Conservation (phyloP, 495 filamentous ascomycete genomes). For the Aspergillus biplanus region DNA sequence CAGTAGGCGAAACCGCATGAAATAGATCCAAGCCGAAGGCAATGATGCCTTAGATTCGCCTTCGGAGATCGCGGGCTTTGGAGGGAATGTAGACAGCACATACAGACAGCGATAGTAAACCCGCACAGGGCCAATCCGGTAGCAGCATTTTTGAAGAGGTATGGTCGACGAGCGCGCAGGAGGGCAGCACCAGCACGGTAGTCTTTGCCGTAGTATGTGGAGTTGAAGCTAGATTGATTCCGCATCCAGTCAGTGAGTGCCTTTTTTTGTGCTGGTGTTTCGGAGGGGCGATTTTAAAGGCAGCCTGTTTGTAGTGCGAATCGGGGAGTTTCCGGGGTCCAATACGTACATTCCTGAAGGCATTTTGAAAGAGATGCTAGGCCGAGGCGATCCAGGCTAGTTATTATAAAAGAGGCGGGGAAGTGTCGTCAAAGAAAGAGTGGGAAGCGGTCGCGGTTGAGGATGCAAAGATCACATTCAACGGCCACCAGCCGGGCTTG, state of each 20-base stretch:
- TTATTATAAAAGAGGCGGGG: conserved; percentile 1
- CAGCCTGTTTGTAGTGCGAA: neutral
- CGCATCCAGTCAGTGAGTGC: no score
- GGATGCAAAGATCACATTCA: neutral
- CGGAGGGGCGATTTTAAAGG: neutral
- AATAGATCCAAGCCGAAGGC: neutral
- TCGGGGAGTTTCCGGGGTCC: neutral
- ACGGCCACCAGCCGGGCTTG: neutral
- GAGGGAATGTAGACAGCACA: conserved; percentile 28
- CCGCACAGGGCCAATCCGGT: conserved; percentile 71
- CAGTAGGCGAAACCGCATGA: neutral
- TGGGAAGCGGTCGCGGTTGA: neutral
- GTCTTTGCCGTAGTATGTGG: conserved; percentile 88
- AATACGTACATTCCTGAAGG: conserved; percentile 48
- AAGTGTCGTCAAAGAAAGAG: neutral
- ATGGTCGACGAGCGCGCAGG: conserved; percentile 87
- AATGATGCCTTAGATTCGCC: no score
- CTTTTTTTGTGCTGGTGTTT: conserved; percentile 1
- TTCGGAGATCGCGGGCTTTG: neutral
- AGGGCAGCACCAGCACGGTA: conserved; percentile 81
- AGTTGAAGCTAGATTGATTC: conserved; percentile 60
- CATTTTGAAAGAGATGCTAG: conserved; percentile 29
- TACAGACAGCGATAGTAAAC: conserved; percentile 82
- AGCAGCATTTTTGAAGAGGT: conserved; percentile 83
- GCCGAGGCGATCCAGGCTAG: neutral